These are phyloP conservation scores for Silene uniflora DNA, from an alignment of 148 eudicot genomes.

Conservation along the genomic window DNA sequence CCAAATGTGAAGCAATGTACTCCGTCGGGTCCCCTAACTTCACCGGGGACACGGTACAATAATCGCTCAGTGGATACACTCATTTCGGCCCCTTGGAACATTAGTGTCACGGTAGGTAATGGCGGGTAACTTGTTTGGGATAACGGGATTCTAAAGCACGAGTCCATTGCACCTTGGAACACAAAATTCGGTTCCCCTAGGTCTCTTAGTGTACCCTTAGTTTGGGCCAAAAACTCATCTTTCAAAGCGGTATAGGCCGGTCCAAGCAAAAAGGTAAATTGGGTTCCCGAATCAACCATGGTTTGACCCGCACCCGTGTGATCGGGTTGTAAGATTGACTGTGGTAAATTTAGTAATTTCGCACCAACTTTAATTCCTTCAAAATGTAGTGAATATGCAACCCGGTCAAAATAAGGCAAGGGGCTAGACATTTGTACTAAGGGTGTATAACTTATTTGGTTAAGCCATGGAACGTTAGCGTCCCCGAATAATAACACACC, in stretches of 20 bases:
- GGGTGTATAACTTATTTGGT: slow-evolving; percentile 63
- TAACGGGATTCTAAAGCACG: slow-evolving; percentile 51
- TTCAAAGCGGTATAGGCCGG: slow-evolving; percentile 59
- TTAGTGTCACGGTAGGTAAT: slow-evolving; percentile 58
- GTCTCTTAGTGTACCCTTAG: slow-evolving; percentile 31
- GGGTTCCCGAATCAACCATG: slow-evolving; percentile 96
- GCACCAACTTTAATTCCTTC: slow-evolving; percentile 69
- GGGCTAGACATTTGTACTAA: slow-evolving; percentile 58
- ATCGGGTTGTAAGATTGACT: slow-evolving; percentile 65
- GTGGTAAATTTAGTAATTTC: slow-evolving; percentile 43
- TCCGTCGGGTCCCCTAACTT: slow-evolving; percentile 41
- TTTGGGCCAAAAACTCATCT: slow-evolving; percentile 55
- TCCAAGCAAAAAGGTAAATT: slow-evolving; percentile 74
- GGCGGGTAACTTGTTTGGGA: slow-evolving; percentile 36
- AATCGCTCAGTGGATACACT: slow-evolving; percentile 52
- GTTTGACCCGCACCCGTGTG: slow-evolving; percentile 96
- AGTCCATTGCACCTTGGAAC: slow-evolving; percentile 79
- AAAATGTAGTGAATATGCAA: slow-evolving; percentile 73
- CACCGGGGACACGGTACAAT: slow-evolving; percentile 56
- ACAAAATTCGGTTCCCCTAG: slow-evolving; percentile 51
- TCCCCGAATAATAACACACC: slow-evolving; percentile 70
- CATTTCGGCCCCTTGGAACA: slow-evolving; percentile 76
- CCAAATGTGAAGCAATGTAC: slow-evolving; percentile 84
- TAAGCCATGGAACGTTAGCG: slow-evolving; percentile 46
- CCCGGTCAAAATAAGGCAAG: slow-evolving; percentile 64